Evolutionary conservation across 768 basidiomycete species (phyloP), one percentile per base, ranked within the genome.

Genomic region (Agaricus subrufescens): DNA sequence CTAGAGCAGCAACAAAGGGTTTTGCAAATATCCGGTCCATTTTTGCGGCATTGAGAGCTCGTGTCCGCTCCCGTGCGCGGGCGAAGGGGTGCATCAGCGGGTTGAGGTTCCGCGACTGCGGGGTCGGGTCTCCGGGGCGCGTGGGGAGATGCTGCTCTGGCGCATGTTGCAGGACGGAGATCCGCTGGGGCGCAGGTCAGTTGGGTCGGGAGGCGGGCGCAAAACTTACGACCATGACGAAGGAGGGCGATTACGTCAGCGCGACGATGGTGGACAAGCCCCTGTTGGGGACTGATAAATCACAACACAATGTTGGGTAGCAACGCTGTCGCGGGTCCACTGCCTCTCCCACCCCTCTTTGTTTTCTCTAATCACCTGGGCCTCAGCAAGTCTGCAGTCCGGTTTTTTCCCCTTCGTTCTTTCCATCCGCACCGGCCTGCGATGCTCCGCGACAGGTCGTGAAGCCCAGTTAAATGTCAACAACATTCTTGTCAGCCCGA

Each of bases 1-100:
- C 95, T 48, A 99, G 68, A 51, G 84, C 80, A 38, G 83, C 91
- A 14, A 99, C 77, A 64, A 98, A 98, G 0, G 97, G 97, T 64
- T 97, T 98, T n/a, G 97, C 87, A 66, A 98, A 98, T 74, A 99
- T 92, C 57, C 91, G 78, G 50, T 98, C 96, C 80, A 99, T 91
- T 74, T 99, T 99, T 12, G 89, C 89, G 2, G 97, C 97, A 60
- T 94, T 96, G 46, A 98, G 68, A 2, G 97, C 97, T 57, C 97
- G 85, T 19, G 85, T 94, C 37, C 96, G 91, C 73, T 99, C 97
- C 50, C 97, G 76, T 4, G 94, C 89, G 23, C 89, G 86, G 0
- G 94, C 80, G 69, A 99, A 98, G 2, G 97, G 97, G 65, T 99
- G 97, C 71, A 93, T 85, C n/a, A 93, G 75, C 0, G 96, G 94